phyloP scores from a whole-genome alignment of 257 asterid species.

The Solanum verrucosum region DNA sequence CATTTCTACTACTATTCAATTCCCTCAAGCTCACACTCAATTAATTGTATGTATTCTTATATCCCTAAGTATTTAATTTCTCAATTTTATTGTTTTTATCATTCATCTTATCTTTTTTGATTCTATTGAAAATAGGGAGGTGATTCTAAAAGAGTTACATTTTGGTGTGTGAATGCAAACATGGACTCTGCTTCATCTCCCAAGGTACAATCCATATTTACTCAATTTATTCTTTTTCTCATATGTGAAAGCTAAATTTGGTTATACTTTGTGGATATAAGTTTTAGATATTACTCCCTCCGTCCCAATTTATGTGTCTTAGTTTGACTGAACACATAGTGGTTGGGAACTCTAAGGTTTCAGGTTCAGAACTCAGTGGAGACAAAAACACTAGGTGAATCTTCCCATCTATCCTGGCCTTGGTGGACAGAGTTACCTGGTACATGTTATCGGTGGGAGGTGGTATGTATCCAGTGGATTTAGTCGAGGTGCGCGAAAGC shows the following conservation, averaged over 20 bases:
- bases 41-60: constrained; percentile 13
- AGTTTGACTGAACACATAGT: not conserved
- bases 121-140: constrained; percentile 15
- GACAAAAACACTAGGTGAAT: not conserved
- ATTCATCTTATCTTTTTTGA: not conserved
- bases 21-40: constrained; percentile 15
- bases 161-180: constrained; percentile 27
- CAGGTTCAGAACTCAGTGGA: not conserved
- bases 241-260: not conserved
- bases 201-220: constrained; percentile 24
- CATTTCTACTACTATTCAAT: constrained; percentile 29
- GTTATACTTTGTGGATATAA: not conserved
- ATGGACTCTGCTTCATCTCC: constrained; percentile 19
- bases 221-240: not conserved
- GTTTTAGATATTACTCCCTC: not conserved
- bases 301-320: not conserved
- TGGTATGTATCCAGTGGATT: not conserved
- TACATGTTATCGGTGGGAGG: not conserved
- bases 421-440: not conserved
- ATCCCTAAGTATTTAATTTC: not conserved
- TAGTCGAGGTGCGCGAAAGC: not conserved
- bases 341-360: accelerated
- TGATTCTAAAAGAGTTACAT: constrained; percentile 17
- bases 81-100: not conserved
- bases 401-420: accelerated